Conservation (phyloP, 2,329 filamentous ascomycete species). For the Fusarium sp. region DNA sequence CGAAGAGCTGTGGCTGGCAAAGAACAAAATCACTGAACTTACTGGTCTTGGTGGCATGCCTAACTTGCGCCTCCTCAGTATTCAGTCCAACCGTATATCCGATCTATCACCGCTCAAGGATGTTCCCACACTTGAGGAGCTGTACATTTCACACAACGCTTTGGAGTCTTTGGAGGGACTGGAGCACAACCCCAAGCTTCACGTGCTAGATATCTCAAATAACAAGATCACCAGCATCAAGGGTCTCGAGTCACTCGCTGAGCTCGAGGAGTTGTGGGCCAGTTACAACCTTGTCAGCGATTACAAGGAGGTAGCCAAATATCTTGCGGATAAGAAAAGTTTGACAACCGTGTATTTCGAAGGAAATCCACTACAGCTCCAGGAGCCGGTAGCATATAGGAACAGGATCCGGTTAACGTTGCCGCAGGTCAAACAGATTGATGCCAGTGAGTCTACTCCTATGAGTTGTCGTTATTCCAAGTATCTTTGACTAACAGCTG, state of each 20-base stretch:
- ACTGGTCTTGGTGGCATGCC: conserved; percentile 80
- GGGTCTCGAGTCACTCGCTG: conserved; percentile 76
- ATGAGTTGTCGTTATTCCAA: background rate
- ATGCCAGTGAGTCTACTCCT: conserved; percentile 85
- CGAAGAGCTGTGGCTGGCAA: conserved; percentile 94
- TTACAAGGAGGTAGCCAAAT: conserved; percentile 85
- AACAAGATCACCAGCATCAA: conserved; percentile 84
- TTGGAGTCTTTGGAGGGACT: conserved; percentile 83
- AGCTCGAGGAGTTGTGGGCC: conserved; percentile 94
- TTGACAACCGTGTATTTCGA: conserved; percentile 96
- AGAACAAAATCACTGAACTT: conserved; percentile 94
- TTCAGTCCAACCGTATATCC: conserved; percentile 94
- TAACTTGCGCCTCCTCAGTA: conserved; percentile 88
- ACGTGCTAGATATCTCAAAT: conserved; percentile 89
- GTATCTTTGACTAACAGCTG: background rate
- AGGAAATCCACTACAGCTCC: conserved; percentile 89
- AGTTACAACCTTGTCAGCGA: conserved; percentile 87
- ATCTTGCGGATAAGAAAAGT: conserved; percentile 82
- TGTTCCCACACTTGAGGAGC: conserved; percentile 85
- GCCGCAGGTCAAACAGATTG: conserved; percentile 92
- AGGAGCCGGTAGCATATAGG: conserved; percentile 86
- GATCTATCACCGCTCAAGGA: conserved; percentile 82
- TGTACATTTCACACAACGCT: conserved; percentile 97
- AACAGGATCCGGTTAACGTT: conserved; percentile 93
- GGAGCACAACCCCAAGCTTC: conserved; percentile 75